phyloP scores from a whole-genome alignment of 805 yeast species.

The Suhomyces emberorum region DNA sequence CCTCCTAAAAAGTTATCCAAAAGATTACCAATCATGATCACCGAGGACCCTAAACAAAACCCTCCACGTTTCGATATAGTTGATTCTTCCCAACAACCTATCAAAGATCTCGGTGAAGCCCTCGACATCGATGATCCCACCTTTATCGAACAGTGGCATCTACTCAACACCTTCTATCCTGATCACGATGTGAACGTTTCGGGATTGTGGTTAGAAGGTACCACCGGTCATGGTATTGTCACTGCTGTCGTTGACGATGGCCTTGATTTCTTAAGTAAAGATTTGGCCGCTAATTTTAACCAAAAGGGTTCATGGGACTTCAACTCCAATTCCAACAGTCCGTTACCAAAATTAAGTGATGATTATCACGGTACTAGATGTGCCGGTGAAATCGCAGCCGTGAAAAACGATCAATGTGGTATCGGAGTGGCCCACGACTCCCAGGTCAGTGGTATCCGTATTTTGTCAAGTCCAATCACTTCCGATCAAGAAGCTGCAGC shows the following conservation, averaged over 20 bases:
- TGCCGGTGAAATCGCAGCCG: conserved; percentile 96
- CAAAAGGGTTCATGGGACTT: conserved; percentile 90
- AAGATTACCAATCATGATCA: conserved; percentile 54
- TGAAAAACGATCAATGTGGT: conserved; percentile 87
- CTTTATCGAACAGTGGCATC: conserved; percentile 88
- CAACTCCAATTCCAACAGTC: conserved; percentile 70
- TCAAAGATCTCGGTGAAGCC: conserved; percentile 45
- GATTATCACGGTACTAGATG: conserved; percentile 97
- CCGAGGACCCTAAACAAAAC: conserved; percentile 5
- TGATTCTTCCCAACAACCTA: conserved; percentile 51
- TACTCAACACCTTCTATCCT: conserved; percentile 67
- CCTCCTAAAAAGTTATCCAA: conserved; percentile 51
- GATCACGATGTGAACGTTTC: conserved; percentile 86
- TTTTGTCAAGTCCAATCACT: conserved; percentile 75
- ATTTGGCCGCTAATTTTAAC: conserved; percentile 66
- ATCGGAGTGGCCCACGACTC: conserved; percentile 92
- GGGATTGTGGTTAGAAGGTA: conserved; percentile 78
- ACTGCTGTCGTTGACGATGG: conserved; percentile 96
- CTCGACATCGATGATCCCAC: conserved; percentile 77
- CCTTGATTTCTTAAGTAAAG: conserved; percentile 74
- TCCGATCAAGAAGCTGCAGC: conserved; percentile 91
- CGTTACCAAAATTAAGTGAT: conserved; percentile 74
- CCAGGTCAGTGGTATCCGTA: conserved; percentile 85
- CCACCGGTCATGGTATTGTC: conserved; percentile 78
- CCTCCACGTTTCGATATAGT: conserved; percentile 13